phyloP scores from a whole-genome alignment of 352 stramenopile species.

The Thalassiosira hispida region DNA sequence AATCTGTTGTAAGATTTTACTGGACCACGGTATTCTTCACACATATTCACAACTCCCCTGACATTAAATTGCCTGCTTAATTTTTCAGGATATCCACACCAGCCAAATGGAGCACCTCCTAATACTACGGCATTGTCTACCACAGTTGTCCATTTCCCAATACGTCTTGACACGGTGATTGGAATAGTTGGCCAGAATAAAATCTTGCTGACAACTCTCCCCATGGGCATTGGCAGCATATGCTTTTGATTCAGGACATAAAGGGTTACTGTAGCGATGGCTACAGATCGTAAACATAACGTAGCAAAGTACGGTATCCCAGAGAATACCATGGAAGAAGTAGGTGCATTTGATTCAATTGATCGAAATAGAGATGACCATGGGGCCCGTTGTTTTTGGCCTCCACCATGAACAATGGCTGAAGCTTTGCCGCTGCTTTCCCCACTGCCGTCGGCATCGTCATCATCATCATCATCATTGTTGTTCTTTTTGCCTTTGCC shows the following conservation, averaged over 20 bases:
- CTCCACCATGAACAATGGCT: background rate
- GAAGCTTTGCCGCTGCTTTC: background rate
- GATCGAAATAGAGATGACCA: conserved; percentile 13
- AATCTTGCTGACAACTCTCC: conserved; percentile 85
- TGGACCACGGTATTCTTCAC: conserved; percentile 93
- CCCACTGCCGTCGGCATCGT: background rate
- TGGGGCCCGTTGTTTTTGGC: conserved; percentile 4
- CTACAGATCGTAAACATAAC: conserved; percentile 31
- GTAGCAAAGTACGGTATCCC: conserved; percentile 31
- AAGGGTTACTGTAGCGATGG: conserved; percentile 52
- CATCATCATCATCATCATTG: conserved; percentile 20
- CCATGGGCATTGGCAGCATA: conserved; percentile 86
- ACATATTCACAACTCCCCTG: conserved; percentile 94
- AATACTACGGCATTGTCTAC: conserved; percentile 92
- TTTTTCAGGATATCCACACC: conserved; percentile 88
- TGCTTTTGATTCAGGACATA: conserved; percentile 91
- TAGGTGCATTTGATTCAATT: conserved; percentile 6
- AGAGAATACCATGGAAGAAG: conserved; percentile 28
- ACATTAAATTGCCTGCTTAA: conserved; percentile 87
- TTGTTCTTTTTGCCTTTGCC: conserved; percentile 34
- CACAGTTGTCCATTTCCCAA: conserved; percentile 90
- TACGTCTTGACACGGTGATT: conserved; percentile 89
- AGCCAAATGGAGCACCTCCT: conserved; percentile 90
- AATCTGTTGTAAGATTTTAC: conserved; percentile 88
- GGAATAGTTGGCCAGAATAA: conserved; percentile 94